Evolutionary conservation across 2,329 filamentous ascomycete genomes (phyloP).

Genomic region (Cryoendolithus antarcticus): DNA sequence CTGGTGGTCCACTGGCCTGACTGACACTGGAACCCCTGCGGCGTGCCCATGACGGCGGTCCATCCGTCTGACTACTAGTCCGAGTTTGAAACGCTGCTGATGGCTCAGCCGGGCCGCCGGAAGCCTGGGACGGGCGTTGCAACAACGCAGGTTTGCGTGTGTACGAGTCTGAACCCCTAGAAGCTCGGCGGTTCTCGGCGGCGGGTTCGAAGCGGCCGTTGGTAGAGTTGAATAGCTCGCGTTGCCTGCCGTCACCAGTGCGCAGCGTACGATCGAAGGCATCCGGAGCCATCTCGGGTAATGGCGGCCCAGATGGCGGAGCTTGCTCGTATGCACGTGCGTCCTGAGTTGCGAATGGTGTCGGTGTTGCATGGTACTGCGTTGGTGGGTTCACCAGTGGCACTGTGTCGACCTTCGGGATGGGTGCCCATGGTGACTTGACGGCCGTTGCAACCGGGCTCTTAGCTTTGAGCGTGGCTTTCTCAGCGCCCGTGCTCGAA

Average conservation of each 20-base stretch:
- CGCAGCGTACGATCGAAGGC: constrained; percentile 83
- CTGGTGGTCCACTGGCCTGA: constrained; percentile 63
- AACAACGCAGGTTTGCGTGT: constrained; percentile 65
- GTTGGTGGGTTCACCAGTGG: constrained; percentile 52
- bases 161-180: constrained; percentile 53
- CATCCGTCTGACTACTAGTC: constrained; percentile 50
- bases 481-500: constrained; percentile 35
- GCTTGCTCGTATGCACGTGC: constrained; percentile 43
- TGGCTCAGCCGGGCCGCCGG: constrained; percentile 60
- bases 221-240: constrained; percentile 89
- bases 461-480: constrained; percentile 61
- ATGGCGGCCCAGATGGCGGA: constrained; percentile 38
- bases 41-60: constrained; percentile 50
- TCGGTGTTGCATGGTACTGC: constrained; percentile 26
- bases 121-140: constrained; percentile 57
- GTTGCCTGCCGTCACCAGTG: constrained; percentile 51
- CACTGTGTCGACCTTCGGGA: constrained; percentile 75
- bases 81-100: constrained; percentile 79
- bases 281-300: constrained; percentile 73
- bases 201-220: constrained; percentile 89
- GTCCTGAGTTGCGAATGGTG: constrained; percentile 41
- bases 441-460: constrained; percentile 56
- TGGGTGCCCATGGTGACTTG: constrained; percentile 82
- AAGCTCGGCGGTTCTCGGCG: constrained; percentile 57
- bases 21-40: constrained; percentile 83